A percentile compares a stretch with the other conserved stretches of the same genome.
Conservation (phyloP, 306 rosid genomes). For the Medicago arabica region DNA sequence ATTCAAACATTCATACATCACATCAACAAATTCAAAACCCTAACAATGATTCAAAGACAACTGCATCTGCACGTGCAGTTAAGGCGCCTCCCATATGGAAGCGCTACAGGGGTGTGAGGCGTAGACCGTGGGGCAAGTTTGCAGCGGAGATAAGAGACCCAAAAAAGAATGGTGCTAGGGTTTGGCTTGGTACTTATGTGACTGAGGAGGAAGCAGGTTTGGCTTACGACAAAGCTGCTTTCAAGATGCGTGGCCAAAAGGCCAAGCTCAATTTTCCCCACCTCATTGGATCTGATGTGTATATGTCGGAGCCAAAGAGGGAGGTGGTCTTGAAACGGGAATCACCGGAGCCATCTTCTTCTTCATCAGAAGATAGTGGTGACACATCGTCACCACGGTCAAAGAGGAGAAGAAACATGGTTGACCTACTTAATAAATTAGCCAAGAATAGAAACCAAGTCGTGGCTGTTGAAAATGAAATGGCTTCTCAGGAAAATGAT, state of each 20-base stretch:
- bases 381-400: constrained; percentile 11
- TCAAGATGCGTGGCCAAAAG: constrained; percentile 60
- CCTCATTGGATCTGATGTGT: constrained; percentile 5
- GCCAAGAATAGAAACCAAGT: constrained; percentile 36
- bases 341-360: neutral
- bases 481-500: neutral
- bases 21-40: constrained; percentile 19
- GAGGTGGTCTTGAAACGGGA: neutral
- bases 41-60: neutral
- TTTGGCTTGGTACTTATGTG: constrained; percentile 73
- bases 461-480: neutral
- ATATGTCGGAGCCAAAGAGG: neutral
- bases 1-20: neutral
- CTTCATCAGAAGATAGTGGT: neutral
- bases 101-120: constrained; percentile 64
- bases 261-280: constrained; percentile 74
- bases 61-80: neutral
- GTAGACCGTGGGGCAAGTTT: constrained; percentile 73
- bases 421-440: constrained; percentile 35
- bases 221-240: constrained; percentile 76
- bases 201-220: constrained; percentile 60
- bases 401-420: constrained; percentile 27
- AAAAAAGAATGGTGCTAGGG: constrained; percentile 55
- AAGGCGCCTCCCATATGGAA: constrained; percentile 35
- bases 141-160: constrained; percentile 61